A percentile compares a stretch with the other conserved stretches of the same genome.
phyloP scores from a whole-genome alignment of 306 rosid genomes.

The Fagus sylvatica region DNA sequence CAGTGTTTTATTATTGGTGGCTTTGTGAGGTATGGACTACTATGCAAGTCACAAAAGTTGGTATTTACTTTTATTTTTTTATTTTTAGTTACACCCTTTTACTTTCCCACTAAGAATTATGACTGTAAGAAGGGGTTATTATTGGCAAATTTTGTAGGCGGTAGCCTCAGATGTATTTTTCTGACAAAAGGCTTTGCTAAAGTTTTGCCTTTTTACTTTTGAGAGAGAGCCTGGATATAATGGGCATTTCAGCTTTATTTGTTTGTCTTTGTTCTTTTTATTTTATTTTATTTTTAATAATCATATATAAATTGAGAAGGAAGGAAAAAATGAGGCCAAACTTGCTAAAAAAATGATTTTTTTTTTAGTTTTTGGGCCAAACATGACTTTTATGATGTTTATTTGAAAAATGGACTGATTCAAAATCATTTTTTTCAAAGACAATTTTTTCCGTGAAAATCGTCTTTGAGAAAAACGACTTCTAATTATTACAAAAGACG shows the following conservation, averaged over 20 bases:
- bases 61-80: not conserved
- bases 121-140: not conserved
- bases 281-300: not conserved
- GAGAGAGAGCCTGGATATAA: conserved; percentile 14
- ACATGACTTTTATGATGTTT: too few relatives aligned
- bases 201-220: conserved; percentile 1
- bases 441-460: too few relatives aligned
- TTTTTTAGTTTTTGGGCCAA: too few relatives aligned
- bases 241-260: not conserved
- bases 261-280: not conserved
- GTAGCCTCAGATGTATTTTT: conserved; percentile 8
- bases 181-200: conserved; percentile 24
- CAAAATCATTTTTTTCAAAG: too few relatives aligned
- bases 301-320: too few relatives aligned
- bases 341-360: too few relatives aligned
- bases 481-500: too few relatives aligned
- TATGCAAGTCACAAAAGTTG: not conserved
- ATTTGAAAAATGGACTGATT: too few relatives aligned
- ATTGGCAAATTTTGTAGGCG: conserved; percentile 14
- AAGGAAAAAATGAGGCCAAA: too few relatives aligned
- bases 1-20: not conserved
- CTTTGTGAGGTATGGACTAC: not conserved
- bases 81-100: not conserved
- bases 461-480: too few relatives aligned
- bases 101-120: not conserved